Evolutionary conservation across 768 basidiomycete genomes (phyloP).

Genomic region (Mycena rosella): DNA sequence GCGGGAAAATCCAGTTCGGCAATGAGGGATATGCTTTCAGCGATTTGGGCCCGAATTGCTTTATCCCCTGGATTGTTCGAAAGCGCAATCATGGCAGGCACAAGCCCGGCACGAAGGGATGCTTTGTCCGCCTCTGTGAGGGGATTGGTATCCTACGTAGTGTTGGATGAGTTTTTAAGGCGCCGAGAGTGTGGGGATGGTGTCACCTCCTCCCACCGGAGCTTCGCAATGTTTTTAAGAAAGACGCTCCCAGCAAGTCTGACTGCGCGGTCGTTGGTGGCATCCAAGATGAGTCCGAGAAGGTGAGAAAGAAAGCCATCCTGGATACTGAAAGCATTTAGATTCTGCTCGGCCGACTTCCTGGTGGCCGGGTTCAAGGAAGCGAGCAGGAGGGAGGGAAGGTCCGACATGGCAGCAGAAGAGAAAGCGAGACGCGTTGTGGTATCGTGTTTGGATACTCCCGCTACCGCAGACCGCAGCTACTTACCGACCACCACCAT

Average conservation of each 20-base stretch:
- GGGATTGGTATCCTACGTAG: constrained; percentile 75
- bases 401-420: constrained; percentile 66
- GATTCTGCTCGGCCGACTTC: constrained; percentile 85
- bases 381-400: constrained; percentile 77
- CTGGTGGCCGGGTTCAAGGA: constrained; percentile 77
- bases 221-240: constrained; percentile 92
- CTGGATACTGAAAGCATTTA: constrained; percentile 75
- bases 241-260: constrained; percentile 90
- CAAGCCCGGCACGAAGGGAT: constrained; percentile 78
- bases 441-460: too few relatives aligned
- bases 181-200: background rate
- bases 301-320: constrained; percentile 85
- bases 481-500: constrained; percentile 17
- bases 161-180: background rate
- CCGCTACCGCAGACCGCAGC: background rate
- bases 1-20: constrained; percentile 93
- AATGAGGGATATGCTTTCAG: constrained; percentile 92
- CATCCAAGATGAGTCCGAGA: constrained; percentile 81
- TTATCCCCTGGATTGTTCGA: constrained; percentile 77
- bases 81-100: constrained; percentile 92
- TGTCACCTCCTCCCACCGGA: constrained; percentile 89
- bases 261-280: constrained; percentile 74
- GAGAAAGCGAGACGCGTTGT: constrained; percentile 32
- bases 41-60: constrained; percentile 84
- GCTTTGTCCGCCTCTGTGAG: constrained; percentile 79